Base-by-base conservation (phyloP, 2,329 filamentous ascomycete species). In the Coleophoma cylindrospora region DNA sequence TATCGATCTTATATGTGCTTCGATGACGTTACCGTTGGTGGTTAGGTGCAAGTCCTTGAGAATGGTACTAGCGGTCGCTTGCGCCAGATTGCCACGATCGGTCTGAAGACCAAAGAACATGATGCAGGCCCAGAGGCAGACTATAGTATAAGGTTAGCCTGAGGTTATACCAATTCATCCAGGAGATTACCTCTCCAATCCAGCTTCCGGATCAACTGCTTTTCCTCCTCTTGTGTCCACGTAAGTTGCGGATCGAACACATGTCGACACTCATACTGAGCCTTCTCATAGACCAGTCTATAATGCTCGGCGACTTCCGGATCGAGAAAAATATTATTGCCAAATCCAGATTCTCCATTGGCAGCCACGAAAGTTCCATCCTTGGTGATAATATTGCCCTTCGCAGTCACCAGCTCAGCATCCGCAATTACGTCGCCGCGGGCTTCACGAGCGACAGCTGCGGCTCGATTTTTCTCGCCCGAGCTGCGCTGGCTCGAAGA, bases 41-140 rank as follows among this genome's bases (percentile, higher is more conserved):
- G 11, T 34, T 47, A 54, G 49, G 4, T 63, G 55, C 8, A 74
- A 60, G 43, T 81, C 83, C 54, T 64, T 68, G 2, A 86, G 67
- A 67, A 86, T 74, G 52, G 81, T 83, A 61, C 84, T 81, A 0
- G 78, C 79, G 14, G 81, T 67, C 5, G 80, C 83, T 59, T 81
- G 80, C 4, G 54, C 52, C 10, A 84, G 69, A 58, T 85, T 86
- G 17, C 76, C 76, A 19, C 81, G 70, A 61, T 84, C 80, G 21
- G 83, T 68, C 54, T 84, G 77, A 4, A 84, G 69, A 2, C 75
- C 77, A 54, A 83, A 82, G 61, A 84, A 84, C 63, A 82, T 83
- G 27, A 82, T 52, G 50, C 79, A 82, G 48, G 48, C 37, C 43
- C 43, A 50, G 12, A 50, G 21, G 13, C 44, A 48, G 12, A 51